A percentile compares a stretch with the other conserved stretches of the same genome.
Evolutionary conservation across 345 rosid genomes (phyloP).

Genomic region (Orychophragmus violaceus): DNA sequence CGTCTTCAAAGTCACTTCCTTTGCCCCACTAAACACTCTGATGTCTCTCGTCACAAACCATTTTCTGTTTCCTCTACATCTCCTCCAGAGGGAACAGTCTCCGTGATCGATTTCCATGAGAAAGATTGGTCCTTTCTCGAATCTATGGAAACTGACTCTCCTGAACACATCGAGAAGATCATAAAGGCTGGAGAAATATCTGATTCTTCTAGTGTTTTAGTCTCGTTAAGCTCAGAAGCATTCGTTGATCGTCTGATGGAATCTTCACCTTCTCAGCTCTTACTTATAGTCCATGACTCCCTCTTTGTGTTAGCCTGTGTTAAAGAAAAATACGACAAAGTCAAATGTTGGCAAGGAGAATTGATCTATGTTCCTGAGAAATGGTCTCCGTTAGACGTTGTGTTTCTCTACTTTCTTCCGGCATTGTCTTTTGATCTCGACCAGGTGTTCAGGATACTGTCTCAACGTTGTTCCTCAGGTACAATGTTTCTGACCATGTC

Average conservation of each 20-base stretch:
- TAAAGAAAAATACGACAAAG: slow-evolving; percentile 71
- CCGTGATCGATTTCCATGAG: slow-evolving; percentile 50
- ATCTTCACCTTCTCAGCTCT: slow-evolving; percentile 41
- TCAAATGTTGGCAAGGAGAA: slow-evolving; percentile 98
- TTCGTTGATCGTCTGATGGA: slow-evolving; percentile 65
- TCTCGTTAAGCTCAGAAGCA: slow-evolving; percentile 59
- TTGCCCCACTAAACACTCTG: slow-evolving; percentile 3
- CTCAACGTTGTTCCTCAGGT: slow-evolving; percentile 63
- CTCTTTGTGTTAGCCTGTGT: slow-evolving; percentile 64
- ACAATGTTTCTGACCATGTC: slow-evolving; percentile 14
- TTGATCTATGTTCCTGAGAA: slow-evolving; percentile 66
- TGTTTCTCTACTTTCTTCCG: slow-evolving; percentile 79
- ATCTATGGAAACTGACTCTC: slow-evolving; percentile 38
- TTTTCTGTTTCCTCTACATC: slow-evolving; percentile 20
- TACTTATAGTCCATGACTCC: slow-evolving; percentile 82
- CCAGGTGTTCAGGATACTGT: slow-evolving; percentile 46
- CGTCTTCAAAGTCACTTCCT: slow-evolving; percentile 7
- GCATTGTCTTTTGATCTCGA: slow-evolving; percentile 64
- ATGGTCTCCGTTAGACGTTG: slow-evolving; percentile 82
- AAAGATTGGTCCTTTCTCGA: slow-evolving; percentile 94
- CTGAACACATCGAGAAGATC: slow-evolving; percentile 46
- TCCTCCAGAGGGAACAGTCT: slow-evolving; percentile 43
- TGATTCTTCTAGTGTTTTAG: slow-evolving; percentile 61
- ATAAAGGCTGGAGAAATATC: slow-evolving; percentile 53
- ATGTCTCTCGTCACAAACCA: slow-evolving; percentile 17